These are phyloP conservation scores for Didymella lethalis DNA, from an alignment of 2,329 filamentous ascomycete genomes.

Conservation along the genomic window DNA sequence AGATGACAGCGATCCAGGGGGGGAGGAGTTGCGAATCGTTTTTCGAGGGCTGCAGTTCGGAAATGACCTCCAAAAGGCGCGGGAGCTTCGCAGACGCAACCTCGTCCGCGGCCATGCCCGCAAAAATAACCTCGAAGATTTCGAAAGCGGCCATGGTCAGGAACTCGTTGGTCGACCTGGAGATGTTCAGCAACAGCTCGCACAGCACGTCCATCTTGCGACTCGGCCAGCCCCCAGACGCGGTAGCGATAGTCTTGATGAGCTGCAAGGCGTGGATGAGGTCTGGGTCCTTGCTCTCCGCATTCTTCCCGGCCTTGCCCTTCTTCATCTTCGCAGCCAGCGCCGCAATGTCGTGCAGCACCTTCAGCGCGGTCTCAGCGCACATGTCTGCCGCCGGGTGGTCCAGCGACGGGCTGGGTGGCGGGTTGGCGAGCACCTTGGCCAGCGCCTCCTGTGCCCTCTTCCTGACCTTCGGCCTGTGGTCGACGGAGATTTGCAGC, in stretches of 20 bases:
- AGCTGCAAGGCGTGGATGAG: slow-evolving; percentile 92
- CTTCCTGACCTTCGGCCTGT: slow-evolving; percentile 91
- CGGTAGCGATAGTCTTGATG: slow-evolving; percentile 85
- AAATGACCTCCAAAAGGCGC: slow-evolving; percentile 87
- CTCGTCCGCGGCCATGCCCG: slow-evolving; percentile 81
- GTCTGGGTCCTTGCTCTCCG: slow-evolving; percentile 75
- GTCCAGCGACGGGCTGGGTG: slow-evolving; percentile 89
- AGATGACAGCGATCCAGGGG: slow-evolving; percentile 95
- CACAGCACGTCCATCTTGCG: slow-evolving; percentile 93
- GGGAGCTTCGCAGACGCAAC: slow-evolving; percentile 89
- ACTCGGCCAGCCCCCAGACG: slow-evolving; percentile 93
- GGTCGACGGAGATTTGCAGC: slow-evolving; percentile 83
- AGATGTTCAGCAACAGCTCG: slow-evolving; percentile 87
- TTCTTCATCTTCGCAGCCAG: slow-evolving; percentile 76
- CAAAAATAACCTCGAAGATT: slow-evolving; percentile 96
- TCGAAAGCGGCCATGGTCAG: slow-evolving; percentile 97
- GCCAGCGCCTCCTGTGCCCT: slow-evolving; percentile 88
- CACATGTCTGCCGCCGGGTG: slow-evolving; percentile 97
- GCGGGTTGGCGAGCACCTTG: slow-evolving; percentile 82
- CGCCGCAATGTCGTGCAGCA: slow-evolving; percentile 77
- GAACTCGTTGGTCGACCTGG: slow-evolving; percentile 89
- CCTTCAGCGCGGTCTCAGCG: slow-evolving; percentile 86
- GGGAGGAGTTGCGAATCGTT: slow-evolving; percentile 95
- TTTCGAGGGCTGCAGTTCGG: slow-evolving; percentile 86
- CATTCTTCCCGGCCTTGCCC: slow-evolving; percentile 60